phyloP scores from a whole-genome alignment of 805 yeast species.

The Kuraishia ogatae region DNA sequence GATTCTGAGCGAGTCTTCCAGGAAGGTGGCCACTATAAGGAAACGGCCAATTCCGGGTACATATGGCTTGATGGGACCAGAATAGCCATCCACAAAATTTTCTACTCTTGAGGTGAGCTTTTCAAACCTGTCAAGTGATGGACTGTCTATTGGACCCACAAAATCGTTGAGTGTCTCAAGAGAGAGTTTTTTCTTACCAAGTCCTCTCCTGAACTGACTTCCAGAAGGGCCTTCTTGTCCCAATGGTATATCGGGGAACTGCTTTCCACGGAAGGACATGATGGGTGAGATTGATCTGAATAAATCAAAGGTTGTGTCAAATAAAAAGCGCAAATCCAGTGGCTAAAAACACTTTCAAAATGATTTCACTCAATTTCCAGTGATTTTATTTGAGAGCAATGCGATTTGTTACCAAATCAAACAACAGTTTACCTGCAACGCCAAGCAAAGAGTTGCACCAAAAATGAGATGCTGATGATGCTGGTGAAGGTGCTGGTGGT shows the following conservation, averaged over 20 bases:
- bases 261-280: background rate
- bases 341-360: no score
- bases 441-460: no score
- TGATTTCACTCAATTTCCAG: no score
- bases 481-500: no score
- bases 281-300: background rate
- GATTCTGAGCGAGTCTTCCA: conserved; percentile 83
- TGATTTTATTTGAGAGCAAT: no score
- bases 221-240: background rate
- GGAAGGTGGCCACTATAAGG: conserved; percentile 87
- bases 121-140: conserved; percentile 34
- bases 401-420: no score
- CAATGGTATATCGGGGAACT: background rate
- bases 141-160: conserved; percentile 13
- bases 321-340: no score
- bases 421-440: no score
- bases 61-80: conserved; percentile 52
- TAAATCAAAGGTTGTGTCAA: background rate
- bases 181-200: background rate
- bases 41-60: conserved; percentile 86
- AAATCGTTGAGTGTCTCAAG: background rate
- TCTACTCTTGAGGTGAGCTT: conserved; percentile 45
- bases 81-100: conserved; percentile 39
- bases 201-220: background rate
- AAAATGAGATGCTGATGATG: no score